Evolutionary conservation across 2,329 filamentous ascomycete species (phyloP), one percentile per base, ranked within the genome.

Genomic region (Triangularia setosa): DNA sequence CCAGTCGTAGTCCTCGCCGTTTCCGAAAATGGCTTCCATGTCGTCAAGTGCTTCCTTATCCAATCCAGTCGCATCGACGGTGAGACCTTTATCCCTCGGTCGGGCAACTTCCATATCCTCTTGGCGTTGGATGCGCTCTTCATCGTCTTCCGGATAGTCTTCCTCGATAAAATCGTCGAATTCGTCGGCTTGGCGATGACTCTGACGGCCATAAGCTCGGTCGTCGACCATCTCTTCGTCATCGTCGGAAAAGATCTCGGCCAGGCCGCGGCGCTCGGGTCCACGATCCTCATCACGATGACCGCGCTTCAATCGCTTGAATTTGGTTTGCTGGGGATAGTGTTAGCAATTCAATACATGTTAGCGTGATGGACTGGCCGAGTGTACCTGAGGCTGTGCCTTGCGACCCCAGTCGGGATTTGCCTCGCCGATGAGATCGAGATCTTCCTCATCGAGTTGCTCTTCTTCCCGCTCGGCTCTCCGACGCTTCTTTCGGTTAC

Each of bases 81-180:
- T 86, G 28, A 87, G 84, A 27, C 87, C 83, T 44, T 87, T 84
- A 68, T 90, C 87, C 62, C 88, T 87, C 0, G 93, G 92, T 44
- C 92, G 87, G 62, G 92, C 92, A 66, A 98, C 92, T 74, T 97
- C 93, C 71, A 90, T 84, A 73, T 98, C 93, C 75, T 97, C 93
- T 68, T 89, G 86, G 70, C 92, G 87, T 64, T 87, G 87, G 63
- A 90, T 87, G 18, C 87, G 83, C 71, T 92, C 91, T 66, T 90
- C 89, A 68, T 96, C 92, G 69, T 96, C 92, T 58, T 92, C 91
- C 58, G 93, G 91, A 67, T 92, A 93, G 72, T 98, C 95, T 72
- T 97, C 93, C 75, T 98, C 94, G 73, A 99, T 99, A 77, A 99
- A 99, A 75, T 94, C 93, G 66, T 92, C 92, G 76, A 96, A 92